Conservation (phyloP, 2,329 filamentous ascomycete species). For the Diaporthe destruens region DNA sequence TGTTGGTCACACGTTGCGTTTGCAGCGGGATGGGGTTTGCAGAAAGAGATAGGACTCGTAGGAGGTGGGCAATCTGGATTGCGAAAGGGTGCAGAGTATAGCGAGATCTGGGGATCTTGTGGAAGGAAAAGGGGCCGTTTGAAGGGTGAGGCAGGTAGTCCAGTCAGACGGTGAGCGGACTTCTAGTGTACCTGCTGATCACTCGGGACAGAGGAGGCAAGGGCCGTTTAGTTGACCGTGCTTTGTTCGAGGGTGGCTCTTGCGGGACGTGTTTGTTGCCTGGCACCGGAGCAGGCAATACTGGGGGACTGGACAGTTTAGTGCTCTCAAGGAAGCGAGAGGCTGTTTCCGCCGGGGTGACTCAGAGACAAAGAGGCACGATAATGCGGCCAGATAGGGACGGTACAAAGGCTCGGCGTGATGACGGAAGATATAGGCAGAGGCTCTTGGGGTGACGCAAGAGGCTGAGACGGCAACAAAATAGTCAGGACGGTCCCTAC, state of each 20-base stretch:
- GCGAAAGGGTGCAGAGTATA: conserved; percentile 24
- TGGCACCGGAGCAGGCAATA: conserved; percentile 36
- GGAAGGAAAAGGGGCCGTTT: conserved; percentile 39
- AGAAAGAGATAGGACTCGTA: conserved; percentile 29
- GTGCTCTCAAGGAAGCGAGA: conserved; percentile 30
- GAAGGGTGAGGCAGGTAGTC: conserved; percentile 33
- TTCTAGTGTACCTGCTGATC: conserved; percentile 37
- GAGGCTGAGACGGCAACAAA: neutral
- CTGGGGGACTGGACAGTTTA: neutral
- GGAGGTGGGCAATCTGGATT: conserved; percentile 34
- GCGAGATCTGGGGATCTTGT: conserved; percentile 22
- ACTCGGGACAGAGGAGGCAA: conserved; percentile 31
- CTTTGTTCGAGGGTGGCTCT: conserved; percentile 39
- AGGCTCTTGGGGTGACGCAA: conserved; percentile 1
- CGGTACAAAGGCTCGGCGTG: conserved; percentile 36
- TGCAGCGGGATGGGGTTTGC: conserved; percentile 15
- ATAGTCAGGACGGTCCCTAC: conserved; percentile 13
- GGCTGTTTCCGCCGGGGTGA: conserved; percentile 41
- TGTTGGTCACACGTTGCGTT: conserved; percentile 21
- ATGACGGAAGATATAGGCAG: conserved; percentile 16
- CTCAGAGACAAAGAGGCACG: conserved; percentile 42
- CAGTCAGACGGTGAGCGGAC: conserved; percentile 31
- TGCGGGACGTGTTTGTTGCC: conserved; percentile 31
- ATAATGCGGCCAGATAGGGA: conserved; percentile 32
- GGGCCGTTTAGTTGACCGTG: conserved; percentile 37